Evolutionary conservation across 208 protist genomes (phyloP).

Genomic region (Leishmania arabica): DNA sequence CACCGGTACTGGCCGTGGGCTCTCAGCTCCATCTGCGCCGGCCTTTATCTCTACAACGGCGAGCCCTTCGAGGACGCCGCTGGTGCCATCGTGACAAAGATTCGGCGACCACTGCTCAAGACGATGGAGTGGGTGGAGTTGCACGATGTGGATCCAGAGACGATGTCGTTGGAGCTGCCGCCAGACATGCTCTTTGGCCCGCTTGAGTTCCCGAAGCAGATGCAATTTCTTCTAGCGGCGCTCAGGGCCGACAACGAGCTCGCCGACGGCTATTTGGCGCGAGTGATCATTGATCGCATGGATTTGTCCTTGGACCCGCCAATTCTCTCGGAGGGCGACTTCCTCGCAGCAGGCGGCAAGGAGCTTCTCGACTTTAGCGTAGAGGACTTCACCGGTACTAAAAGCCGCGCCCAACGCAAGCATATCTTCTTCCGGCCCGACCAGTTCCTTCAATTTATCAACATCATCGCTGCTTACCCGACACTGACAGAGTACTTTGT

Average conservation of each 20-base stretch:
- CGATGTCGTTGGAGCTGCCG: conserved; percentile 88
- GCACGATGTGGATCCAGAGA: conserved; percentile 88
- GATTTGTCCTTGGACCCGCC: conserved; percentile 87
- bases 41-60: conserved; percentile 84
- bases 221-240: conserved; percentile 87
- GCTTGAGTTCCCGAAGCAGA: conserved; percentile 84
- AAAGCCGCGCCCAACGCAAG: conserved; percentile 51
- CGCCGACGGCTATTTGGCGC: conserved; percentile 88
- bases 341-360: conserved; percentile 62
- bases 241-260: conserved; percentile 89
- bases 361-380: conserved; percentile 82
- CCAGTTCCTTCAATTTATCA: conserved; percentile 85
- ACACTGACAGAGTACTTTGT: conserved; percentile 77
- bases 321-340: conserved; percentile 59
- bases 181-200: conserved; percentile 90
- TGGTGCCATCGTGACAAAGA: conserved; percentile 68
- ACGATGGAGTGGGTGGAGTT: conserved; percentile 92
- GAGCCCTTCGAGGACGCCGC: conserved; percentile 90
- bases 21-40: conserved; percentile 72
- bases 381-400: conserved; percentile 77
- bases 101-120: conserved; percentile 79
- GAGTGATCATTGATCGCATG: conserved; percentile 86
- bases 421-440: conserved; percentile 91
- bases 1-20: conserved; percentile 90
- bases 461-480: conserved; percentile 75